Percentiles rank a stretch among this genome's conserved stretches.
These are phyloP conservation scores for Colletotrichum salicis DNA, from an alignment of 2,329 filamentous ascomycete genomes.

Conservation along the genomic window DNA sequence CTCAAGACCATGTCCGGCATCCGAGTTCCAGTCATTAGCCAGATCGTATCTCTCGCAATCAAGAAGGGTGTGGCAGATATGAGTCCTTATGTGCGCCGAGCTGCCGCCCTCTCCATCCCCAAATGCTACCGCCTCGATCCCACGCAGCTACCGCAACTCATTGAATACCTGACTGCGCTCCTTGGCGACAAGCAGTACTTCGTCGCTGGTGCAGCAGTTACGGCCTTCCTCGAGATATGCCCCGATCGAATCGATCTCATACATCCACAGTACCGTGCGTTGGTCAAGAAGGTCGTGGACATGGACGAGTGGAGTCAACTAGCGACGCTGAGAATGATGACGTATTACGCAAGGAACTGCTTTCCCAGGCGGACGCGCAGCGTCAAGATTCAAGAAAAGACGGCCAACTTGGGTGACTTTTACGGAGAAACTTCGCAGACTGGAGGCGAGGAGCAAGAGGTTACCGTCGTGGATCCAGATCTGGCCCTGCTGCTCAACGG, in stretches of 20 bases:
- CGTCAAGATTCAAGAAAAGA: slow-evolving; percentile 55
- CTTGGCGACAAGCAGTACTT: slow-evolving; percentile 94
- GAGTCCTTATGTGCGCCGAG: slow-evolving; percentile 92
- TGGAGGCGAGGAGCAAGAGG: slow-evolving; percentile 59
- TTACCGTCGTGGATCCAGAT: slow-evolving; percentile 80
- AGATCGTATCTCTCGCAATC: slow-evolving; percentile 95
- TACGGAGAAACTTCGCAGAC: slow-evolving; percentile 74
- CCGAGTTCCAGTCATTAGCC: slow-evolving; percentile 95
- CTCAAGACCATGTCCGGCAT: slow-evolving; percentile 98
- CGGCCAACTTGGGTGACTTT: slow-evolving; percentile 73
- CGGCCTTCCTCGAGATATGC: slow-evolving; percentile 89
- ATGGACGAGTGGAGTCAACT: slow-evolving; percentile 99
- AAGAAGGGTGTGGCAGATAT: slow-evolving; percentile 94
- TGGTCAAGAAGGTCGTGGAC: slow-evolving; percentile 92
- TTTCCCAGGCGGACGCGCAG: slow-evolving; percentile 78
- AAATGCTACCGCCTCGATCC: slow-evolving; percentile 96
- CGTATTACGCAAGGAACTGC: slow-evolving; percentile 84
- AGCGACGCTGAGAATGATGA: slow-evolving; percentile 83
- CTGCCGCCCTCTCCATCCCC: slow-evolving; percentile 91
- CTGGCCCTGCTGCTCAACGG: slow-evolving; percentile 82
- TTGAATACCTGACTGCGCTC: slow-evolving; percentile 82
- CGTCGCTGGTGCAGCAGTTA: slow-evolving; percentile 92
- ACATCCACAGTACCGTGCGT: slow-evolving; percentile 85
- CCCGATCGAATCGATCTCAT: slow-evolving; percentile 88
- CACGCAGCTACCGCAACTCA: slow-evolving; percentile 82